Percentiles rank a stretch among this genome's conserved stretches.
These are phyloP conservation scores for Alloteropsis semialata DNA, from an alignment of 176 grass and related monocot species.

Conservation along the genomic window DNA sequence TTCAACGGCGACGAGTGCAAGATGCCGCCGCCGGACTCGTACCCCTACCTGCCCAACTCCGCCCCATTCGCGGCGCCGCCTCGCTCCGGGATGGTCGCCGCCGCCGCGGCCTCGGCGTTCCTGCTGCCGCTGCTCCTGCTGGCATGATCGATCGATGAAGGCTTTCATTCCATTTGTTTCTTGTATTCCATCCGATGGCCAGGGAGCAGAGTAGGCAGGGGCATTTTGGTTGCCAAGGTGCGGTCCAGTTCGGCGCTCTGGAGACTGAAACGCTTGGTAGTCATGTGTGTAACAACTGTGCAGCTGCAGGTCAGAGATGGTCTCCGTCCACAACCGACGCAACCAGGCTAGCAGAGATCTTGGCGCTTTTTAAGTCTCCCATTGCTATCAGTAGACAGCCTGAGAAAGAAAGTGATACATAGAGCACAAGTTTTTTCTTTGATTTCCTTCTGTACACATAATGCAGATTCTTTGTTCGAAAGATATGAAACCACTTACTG, in stretches of 20 bases:
- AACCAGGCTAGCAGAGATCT: conserved; percentile 1
- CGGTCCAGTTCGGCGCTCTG: neutral
- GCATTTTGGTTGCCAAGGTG: conserved; percentile 8
- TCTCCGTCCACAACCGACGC: neutral
- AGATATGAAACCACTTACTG: neutral
- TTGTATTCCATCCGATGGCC: neutral
- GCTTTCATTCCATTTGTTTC: neutral
- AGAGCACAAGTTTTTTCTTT: neutral
- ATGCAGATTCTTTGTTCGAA: neutral
- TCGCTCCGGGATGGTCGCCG: neutral
- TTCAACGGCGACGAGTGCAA: conserved; percentile 95
- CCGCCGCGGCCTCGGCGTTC: neutral
- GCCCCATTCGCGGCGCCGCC: neutral
- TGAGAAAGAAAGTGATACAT: neutral
- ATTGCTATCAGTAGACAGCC: neutral
- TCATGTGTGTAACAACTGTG: neutral
- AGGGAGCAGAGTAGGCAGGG: conserved; percentile 7
- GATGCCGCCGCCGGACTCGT: conserved; percentile 67
- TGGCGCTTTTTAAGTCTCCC: neutral
- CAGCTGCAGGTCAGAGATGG: conserved; percentile 4
- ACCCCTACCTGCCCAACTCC: conserved; percentile 79
- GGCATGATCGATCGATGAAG: neutral
- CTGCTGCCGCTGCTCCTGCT: conserved; percentile 28
- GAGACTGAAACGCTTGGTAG: neutral
- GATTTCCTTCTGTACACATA: neutral